Conservation (phyloP, 345 rosid genomes). For the Lagerstroemia speciosa region DNA sequence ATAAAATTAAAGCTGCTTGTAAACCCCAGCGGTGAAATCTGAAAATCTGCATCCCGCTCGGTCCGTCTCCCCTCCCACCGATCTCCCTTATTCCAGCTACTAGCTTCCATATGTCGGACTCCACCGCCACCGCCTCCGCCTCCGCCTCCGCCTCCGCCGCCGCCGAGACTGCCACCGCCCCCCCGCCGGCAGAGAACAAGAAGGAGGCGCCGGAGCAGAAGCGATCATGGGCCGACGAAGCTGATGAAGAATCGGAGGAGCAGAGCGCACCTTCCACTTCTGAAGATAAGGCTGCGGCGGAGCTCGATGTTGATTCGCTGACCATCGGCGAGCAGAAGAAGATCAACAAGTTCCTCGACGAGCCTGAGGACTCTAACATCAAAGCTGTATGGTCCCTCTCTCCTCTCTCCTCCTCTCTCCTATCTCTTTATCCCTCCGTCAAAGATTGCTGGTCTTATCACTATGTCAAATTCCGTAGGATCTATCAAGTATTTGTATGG, state of each 20-base stretch:
- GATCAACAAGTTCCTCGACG: slow-evolving; percentile 49
- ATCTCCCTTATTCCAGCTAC: no score
- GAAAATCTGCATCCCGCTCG: no score
- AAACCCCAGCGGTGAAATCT: no score
- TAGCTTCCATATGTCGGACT: slow-evolving; percentile 2
- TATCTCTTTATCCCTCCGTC: no score
- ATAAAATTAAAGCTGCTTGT: no score
- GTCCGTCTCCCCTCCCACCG: no score
- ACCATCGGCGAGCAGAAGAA: slow-evolving; percentile 30
- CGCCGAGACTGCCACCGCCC: slow-evolving; percentile 9
- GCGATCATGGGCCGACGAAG: slow-evolving; percentile 57
- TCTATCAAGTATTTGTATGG: not conserved
- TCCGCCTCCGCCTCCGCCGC: slow-evolving; percentile 12
- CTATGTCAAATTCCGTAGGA: not conserved
- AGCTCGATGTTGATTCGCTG: slow-evolving; percentile 37
- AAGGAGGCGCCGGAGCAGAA: slow-evolving; percentile 13
- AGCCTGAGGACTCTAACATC: slow-evolving; percentile 77
- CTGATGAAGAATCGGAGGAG: slow-evolving; percentile 42
- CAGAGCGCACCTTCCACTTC: slow-evolving; percentile 21
- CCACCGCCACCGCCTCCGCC: slow-evolving; percentile 15
- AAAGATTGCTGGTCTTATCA: not conserved
- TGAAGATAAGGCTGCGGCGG: slow-evolving; percentile 21
- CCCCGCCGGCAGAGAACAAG: not conserved
- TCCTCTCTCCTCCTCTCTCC: not conserved
- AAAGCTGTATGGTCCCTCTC: slow-evolving; percentile 41